Conservation (phyloP, 139 green algal genomes). For the Chlorella sp. region DNA sequence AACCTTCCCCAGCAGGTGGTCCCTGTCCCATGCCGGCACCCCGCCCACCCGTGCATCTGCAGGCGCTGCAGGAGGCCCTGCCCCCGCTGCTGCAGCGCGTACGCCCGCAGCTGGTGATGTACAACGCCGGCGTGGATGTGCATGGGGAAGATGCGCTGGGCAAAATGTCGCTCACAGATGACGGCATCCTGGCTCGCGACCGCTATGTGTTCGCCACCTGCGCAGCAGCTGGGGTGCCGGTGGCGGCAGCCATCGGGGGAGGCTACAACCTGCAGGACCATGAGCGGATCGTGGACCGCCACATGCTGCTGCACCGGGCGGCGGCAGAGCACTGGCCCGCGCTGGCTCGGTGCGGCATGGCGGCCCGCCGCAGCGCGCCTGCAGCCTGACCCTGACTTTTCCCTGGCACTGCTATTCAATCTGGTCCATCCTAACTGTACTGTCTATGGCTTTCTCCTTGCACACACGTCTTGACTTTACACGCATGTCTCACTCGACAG, state of each 20-base stretch:
- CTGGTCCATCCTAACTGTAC: no score
- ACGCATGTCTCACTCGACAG: no score
- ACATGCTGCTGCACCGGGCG: conserved; percentile 53
- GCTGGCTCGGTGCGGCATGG: not conserved
- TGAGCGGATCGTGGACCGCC: conserved; percentile 49
- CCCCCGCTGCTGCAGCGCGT: conserved; percentile 9
- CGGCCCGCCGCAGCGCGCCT: no score
- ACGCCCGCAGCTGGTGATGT: conserved; percentile 57
- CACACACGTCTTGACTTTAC: no score
- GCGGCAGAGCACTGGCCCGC: conserved; percentile 25
- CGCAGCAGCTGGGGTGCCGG: conserved; percentile 34
- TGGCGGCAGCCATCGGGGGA: conserved; percentile 61
- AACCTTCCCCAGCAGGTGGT: not conserved
- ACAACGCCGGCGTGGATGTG: conserved; percentile 71
- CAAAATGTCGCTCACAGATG: conserved; percentile 45
- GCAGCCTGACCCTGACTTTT: no score
- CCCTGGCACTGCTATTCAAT: no score
- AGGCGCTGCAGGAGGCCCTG: conserved; percentile 35
- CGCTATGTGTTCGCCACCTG: conserved; percentile 47
- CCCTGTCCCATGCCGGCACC: not conserved
- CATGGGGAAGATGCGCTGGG: conserved; percentile 59
- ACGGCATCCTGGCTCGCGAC: conserved; percentile 56
- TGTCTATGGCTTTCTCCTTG: no score
- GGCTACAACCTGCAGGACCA: conserved; percentile 57
- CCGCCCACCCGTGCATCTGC: not conserved